These are phyloP conservation scores for Tilletia setariae DNA, from an alignment of 1,284 basidiomycete species.

Conservation along the genomic window DNA sequence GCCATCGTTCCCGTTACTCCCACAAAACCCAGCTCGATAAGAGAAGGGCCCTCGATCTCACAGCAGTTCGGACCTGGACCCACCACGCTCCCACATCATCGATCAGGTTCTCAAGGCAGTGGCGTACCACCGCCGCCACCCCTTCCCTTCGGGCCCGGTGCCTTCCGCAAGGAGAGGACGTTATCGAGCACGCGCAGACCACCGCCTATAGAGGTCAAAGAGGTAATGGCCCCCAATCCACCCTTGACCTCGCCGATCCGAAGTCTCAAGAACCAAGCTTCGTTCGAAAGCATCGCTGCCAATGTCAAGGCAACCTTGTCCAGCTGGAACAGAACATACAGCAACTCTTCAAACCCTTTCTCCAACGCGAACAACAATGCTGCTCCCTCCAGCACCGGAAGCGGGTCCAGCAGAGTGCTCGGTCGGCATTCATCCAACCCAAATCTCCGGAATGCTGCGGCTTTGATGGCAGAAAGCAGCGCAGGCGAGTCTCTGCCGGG, in stretches of 20 bases:
- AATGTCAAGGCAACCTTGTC: slow-evolving; percentile 6
- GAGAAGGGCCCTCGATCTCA: not conserved
- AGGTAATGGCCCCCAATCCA: not conserved
- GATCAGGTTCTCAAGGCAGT: no score
- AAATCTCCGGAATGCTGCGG: not conserved
- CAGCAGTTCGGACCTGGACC: not conserved
- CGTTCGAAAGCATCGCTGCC: not conserved
- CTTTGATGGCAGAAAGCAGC: not conserved
- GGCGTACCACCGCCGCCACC: no score
- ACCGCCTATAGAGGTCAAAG: slow-evolving; percentile 5
- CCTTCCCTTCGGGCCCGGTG: not conserved
- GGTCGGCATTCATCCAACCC: slow-evolving; percentile 9
- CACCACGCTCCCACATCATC: not conserved
- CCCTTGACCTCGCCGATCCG: slow-evolving; percentile 3
- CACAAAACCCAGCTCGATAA: not conserved
- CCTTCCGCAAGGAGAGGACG: not conserved
- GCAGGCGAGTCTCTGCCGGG: not conserved
- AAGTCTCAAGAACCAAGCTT: not conserved
- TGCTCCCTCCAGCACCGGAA: not conserved
- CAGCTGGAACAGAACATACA: slow-evolving; percentile 5
- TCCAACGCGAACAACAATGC: not conserved
- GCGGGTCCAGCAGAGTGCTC: not conserved
- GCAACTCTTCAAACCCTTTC: not conserved
- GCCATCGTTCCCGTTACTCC: not conserved
- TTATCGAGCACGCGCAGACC: not conserved